Percentiles rank a stretch among this genome's conserved stretches.
Conservation (phyloP, 2,329 filamentous ascomycete species). For the Gaeumannomyces sp. region DNA sequence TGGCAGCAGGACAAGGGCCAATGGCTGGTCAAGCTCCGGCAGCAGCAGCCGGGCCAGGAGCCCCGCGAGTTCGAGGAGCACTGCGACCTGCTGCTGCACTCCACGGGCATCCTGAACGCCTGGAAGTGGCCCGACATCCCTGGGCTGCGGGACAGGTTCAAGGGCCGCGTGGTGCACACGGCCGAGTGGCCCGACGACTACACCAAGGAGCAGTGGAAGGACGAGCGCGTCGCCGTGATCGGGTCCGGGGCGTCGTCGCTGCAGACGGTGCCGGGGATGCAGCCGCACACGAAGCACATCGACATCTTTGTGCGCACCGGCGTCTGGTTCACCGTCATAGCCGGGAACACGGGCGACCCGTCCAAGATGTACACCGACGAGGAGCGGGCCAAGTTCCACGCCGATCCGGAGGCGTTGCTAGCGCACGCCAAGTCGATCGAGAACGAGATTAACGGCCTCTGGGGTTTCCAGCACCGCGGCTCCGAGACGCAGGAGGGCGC, state of each 20-base stretch:
- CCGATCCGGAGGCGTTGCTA: conserved; percentile 13
- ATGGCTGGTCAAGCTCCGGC: conserved; percentile 28
- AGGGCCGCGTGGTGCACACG: conserved; percentile 23
- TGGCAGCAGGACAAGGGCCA: conserved; percentile 37
- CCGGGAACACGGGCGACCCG: conserved; percentile 13
- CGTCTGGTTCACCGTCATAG: conserved; percentile 14
- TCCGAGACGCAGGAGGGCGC: too few species aligned
- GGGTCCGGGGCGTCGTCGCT: conserved; percentile 25
- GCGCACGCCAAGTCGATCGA: conserved; percentile 15
- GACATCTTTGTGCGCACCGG: conserved; percentile 16
- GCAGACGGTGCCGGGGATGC: conserved; percentile 22
- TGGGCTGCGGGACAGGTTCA: conserved; percentile 25
- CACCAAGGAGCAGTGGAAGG: conserved; percentile 13
- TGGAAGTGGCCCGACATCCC: conserved; percentile 22
- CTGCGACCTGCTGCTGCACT: conserved; percentile 16
- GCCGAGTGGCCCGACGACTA: conserved; percentile 21
- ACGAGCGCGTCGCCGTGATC: conserved; percentile 25
- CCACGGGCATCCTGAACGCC: conserved; percentile 18
- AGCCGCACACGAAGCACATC: conserved; percentile 12
- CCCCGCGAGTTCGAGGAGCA: conserved; percentile 12
- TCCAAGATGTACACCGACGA: conserved; percentile 14
- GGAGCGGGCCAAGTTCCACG: conserved; percentile 14
- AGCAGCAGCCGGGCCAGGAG: conserved; percentile 16
- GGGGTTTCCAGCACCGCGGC: background rate
- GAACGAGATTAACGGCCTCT: conserved; percentile 13